Percentiles rank a stretch among this genome's conserved stretches.
Evolutionary conservation across 2,329 filamentous ascomycete genomes (phyloP).

Genomic region (Ophioceras dolichostomum): DNA sequence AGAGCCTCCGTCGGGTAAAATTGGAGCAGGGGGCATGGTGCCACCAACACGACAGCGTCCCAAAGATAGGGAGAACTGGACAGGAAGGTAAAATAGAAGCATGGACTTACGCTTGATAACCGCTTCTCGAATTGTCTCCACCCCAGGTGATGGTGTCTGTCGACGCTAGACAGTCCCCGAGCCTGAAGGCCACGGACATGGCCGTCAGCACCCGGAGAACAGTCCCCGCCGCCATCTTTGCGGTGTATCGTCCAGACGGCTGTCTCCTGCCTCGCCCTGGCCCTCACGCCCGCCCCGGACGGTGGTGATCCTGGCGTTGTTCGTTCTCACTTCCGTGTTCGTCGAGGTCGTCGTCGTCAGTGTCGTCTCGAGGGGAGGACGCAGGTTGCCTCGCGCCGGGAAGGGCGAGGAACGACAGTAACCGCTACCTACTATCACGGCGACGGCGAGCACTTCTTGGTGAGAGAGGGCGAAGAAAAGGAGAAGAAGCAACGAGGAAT

Average conservation of each 20-base stretch:
- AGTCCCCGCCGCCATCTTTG: neutral
- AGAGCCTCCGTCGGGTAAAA: too few species aligned
- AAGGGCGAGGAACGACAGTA: neutral
- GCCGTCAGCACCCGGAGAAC: slow-evolving; percentile 3
- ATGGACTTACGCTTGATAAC: slow-evolving; percentile 42
- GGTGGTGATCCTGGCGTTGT: neutral
- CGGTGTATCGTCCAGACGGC: too few species aligned
- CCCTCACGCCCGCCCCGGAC: neutral
- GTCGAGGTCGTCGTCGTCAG: neutral
- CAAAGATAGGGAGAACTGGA: too few species aligned
- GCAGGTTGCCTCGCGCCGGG: neutral
- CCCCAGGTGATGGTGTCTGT: slow-evolving; percentile 49
- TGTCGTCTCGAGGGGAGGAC: neutral
- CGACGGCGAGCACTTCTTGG: too few species aligned
- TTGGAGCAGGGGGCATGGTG: too few species aligned
- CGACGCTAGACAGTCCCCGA: slow-evolving; percentile 22
- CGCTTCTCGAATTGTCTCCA: slow-evolving; percentile 39
- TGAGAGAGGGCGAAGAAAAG: too few species aligned
- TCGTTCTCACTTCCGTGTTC: too few species aligned
- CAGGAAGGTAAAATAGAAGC: too few species aligned
- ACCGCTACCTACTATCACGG: too few species aligned
- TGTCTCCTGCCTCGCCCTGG: too few species aligned
- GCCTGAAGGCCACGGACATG: slow-evolving; percentile 18
- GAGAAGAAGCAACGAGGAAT: neutral
- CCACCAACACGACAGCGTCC: too few species aligned